Conservation (phyloP, 2,329 filamentous ascomycete genomes). For the Metarhizium guizhouense region DNA sequence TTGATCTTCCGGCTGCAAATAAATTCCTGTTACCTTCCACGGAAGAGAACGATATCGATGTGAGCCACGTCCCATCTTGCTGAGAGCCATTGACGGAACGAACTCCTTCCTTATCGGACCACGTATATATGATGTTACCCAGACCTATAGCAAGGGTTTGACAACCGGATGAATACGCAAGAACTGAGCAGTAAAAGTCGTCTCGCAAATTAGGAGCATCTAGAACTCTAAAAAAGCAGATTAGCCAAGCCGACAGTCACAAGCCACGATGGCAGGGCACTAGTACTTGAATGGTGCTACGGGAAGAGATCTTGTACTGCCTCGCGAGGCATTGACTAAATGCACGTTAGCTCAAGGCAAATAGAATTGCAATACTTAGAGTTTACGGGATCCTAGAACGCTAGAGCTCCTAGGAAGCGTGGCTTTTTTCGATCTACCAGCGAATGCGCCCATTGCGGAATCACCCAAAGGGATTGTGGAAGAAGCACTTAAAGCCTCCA, state of each 20-base stretch:
- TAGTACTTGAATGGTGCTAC: constrained; percentile 68
- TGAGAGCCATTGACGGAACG: constrained; percentile 29
- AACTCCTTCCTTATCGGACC: constrained; percentile 71
- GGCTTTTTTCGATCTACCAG: not conserved
- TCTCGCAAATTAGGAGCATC: constrained; percentile 85
- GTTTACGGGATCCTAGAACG: not conserved
- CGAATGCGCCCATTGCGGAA: constrained; percentile 10
- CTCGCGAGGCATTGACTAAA: constrained; percentile 2
- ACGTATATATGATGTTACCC: constrained; percentile 71
- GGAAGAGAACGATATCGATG: constrained; percentile 86
- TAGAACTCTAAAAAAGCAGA: constrained; percentile 49
- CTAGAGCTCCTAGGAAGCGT: not conserved
- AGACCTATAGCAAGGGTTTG: constrained; percentile 78
- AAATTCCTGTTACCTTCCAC: constrained; percentile 65
- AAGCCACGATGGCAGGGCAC: not conserved
- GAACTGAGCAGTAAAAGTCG: constrained; percentile 88
- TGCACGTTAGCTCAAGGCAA: not conserved
- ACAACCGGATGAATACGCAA: constrained; percentile 72
- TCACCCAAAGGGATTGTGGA: constrained; percentile 7
- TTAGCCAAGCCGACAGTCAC: not conserved
- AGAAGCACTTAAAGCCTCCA: constrained; percentile 4
- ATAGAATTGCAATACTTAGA: not conserved
- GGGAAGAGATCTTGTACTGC: constrained; percentile 43
- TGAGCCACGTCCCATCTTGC: constrained; percentile 46
- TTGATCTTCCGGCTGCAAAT: constrained; percentile 73